Evolutionary conservation across 306 rosid species (phyloP), one percentile per base, ranked within the genome.

Genomic region (Sesbania bispinosa): DNA sequence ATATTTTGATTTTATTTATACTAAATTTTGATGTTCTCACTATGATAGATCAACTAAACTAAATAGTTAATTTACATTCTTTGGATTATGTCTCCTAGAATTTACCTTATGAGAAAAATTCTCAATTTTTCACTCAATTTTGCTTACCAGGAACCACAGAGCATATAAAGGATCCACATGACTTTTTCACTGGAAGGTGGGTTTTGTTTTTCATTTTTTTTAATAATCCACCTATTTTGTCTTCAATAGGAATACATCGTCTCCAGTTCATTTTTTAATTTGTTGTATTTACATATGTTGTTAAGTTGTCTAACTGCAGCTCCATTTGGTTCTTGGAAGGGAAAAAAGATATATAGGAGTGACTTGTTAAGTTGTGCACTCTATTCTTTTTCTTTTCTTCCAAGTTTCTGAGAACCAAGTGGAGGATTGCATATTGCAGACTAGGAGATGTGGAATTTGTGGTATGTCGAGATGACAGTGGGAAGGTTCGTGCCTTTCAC

Each of bases 181-280:
- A 84, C 63, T 88, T 75, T 74, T 88, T 90, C 90, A 84, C 98
- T 7, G 96, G 97, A 85, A 93, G 97, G 98, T 92, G 30, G 26
- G 4, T 39, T 50, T 30, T 9, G 9, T 8, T 7, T 24, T 47
- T 4, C 2, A 59, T 30, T 18, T 5, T 11, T 19, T 32, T 23
- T 42, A n/a, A 53, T 48, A 18, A 33, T 46, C 61, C 57, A 15
- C 38, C 26, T 20, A 18, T 24, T 64, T 68, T 7, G 3, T 53
- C 39, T 51, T 62, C 6, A 43, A 11, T 43, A 57, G 13, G 30
- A 33, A 19, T 77, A n/a, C 38, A 14, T 53, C 0, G 26, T 23
- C 24, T 59, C 35, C 10, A 15, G 19, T 39, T 70, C 47, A 20
- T 63, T 18, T 75, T 41, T 2, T 2, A 6, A 33, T 35, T 55